Evolutionary conservation across 2,329 filamentous ascomycete species (phyloP).

Genomic region (Decorospora gaudefroyi): DNA sequence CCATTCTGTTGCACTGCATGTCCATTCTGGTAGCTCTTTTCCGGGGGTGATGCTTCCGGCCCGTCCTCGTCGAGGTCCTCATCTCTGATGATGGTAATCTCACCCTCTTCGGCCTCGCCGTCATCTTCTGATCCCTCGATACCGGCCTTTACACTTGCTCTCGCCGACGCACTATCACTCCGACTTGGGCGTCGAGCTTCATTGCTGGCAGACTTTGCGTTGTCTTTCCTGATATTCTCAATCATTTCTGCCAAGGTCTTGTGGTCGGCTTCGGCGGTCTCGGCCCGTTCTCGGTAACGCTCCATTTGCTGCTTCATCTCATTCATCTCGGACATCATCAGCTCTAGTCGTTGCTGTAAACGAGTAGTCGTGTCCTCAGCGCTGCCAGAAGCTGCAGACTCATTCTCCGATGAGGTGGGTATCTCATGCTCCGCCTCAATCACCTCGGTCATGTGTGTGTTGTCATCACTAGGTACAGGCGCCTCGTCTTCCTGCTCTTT

Average conservation of each 20-base stretch:
- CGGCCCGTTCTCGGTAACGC: conserved; percentile 73
- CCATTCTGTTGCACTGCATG: conserved; percentile 31
- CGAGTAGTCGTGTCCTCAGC: conserved; percentile 51
- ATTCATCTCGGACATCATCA: conserved; percentile 77
- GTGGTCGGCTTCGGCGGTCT: conserved; percentile 78
- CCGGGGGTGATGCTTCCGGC: conserved; percentile 24
- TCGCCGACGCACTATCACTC: conserved; percentile 26
- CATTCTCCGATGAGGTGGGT: conserved; percentile 24
- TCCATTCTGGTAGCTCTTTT: conserved; percentile 38
- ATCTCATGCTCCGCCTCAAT: conserved; percentile 22
- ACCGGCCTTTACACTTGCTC: conserved; percentile 10
- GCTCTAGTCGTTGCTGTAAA: conserved; percentile 73
- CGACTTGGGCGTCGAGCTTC: conserved; percentile 35
- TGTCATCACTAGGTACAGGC: conserved; percentile 24
- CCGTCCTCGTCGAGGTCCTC: conserved; percentile 36
- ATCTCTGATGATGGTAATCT: conserved; percentile 46
- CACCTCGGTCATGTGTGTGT: conserved; percentile 19
- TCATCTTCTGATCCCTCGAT: conserved; percentile 28
- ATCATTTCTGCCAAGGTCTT: conserved; percentile 87
- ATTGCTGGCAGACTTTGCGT: conserved; percentile 52
- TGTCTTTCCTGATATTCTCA: conserved; percentile 73
- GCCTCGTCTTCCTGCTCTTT: conserved; percentile 46
- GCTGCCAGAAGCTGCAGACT: conserved; percentile 24
- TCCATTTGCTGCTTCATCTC: conserved; percentile 81
- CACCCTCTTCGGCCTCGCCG: conserved; percentile 39